Conservation (phyloP, 768 basidiomycete genomes). For the Psilocybe azurescens region DNA sequence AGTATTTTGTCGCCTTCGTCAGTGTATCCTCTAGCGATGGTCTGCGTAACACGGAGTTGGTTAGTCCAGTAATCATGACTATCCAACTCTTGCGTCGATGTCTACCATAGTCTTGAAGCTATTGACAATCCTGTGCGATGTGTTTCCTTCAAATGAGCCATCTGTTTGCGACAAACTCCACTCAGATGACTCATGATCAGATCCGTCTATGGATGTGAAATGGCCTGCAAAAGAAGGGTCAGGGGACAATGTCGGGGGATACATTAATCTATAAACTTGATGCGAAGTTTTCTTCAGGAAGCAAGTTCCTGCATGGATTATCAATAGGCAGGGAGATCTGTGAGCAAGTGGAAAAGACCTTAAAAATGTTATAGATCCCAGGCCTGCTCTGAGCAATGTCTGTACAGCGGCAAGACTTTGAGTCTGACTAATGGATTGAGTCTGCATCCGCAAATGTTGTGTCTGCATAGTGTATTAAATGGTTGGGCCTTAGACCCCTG, state of each 20-base stretch:
- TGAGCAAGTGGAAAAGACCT: slow-evolving; percentile 44
- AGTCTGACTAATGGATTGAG: slow-evolving; percentile 52
- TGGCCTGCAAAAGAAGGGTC: slow-evolving; percentile 44
- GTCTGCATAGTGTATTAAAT: slow-evolving; percentile 33
- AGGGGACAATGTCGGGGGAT: background rate
- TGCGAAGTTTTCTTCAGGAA: slow-evolving; percentile 82
- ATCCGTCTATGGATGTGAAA: slow-evolving; percentile 56
- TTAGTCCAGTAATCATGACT: background rate
- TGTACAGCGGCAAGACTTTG: slow-evolving; percentile 77
- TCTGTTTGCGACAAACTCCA: slow-evolving; percentile 40
- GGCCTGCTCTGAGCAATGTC: slow-evolving; percentile 71
- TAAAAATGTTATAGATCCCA: slow-evolving; percentile 80
- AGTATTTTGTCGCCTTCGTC: slow-evolving; percentile 84
- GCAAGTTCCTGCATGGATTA: slow-evolving; percentile 56
- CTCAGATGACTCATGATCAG: slow-evolving; percentile 32
- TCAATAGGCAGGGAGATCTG: slow-evolving; percentile 12
- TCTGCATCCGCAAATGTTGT: slow-evolving; percentile 37
- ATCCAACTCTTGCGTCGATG: background rate
- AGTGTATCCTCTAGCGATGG: slow-evolving; percentile 76
- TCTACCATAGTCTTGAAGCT: slow-evolving; percentile 73
- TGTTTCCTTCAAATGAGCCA: slow-evolving; percentile 34
- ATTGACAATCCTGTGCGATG: slow-evolving; percentile 49
- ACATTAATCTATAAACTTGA: slow-evolving; percentile 47
- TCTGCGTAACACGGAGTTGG: slow-evolving; percentile 31
- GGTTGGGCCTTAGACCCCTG: background rate